Evolutionary conservation across 176 grass and related monocot species (phyloP).

Genomic region (Alopecurus myosuroides): DNA sequence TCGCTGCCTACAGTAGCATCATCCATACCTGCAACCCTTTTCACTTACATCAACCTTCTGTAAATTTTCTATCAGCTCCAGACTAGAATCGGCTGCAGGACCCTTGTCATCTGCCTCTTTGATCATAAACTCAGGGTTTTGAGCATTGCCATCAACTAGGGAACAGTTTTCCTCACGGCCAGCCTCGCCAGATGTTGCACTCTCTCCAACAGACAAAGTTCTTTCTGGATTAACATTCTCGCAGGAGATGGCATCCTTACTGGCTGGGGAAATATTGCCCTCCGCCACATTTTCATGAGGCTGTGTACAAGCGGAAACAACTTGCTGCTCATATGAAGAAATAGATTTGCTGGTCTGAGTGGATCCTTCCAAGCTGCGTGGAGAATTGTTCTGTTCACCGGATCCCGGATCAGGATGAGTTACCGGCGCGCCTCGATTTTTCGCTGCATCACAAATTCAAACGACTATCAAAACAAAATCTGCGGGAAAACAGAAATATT

Average conservation of each 20-base stretch:
- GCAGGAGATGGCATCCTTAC: not conserved
- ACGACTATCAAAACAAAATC: not conserved
- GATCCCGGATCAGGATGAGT: not conserved
- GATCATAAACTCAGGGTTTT: not conserved
- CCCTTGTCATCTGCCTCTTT: not conserved
- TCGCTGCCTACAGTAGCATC: not conserved
- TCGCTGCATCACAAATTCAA: conserved; percentile 33
- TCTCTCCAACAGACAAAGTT: not conserved
- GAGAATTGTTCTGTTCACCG: not conserved
- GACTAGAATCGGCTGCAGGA: not conserved
- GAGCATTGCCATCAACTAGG: not conserved
- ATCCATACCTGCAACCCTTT: not conserved
- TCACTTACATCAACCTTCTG: not conserved
- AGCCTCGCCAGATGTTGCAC: not conserved
- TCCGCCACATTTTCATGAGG: not conserved
- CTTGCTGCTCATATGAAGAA: conserved; percentile 27
- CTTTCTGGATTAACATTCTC: not conserved
- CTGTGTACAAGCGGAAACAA: not conserved
- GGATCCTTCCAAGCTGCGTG: conserved; percentile 15
- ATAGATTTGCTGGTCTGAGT: conserved; percentile 16
- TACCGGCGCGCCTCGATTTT: conserved; percentile 16
- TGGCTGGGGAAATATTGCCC: not conserved
- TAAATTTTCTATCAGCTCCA: not conserved
- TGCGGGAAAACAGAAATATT: not conserved
- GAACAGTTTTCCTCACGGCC: not conserved